These are phyloP conservation scores for Malassezia nana DNA, from an alignment of 1,284 basidiomycete genomes.

Conservation along the genomic window DNA sequence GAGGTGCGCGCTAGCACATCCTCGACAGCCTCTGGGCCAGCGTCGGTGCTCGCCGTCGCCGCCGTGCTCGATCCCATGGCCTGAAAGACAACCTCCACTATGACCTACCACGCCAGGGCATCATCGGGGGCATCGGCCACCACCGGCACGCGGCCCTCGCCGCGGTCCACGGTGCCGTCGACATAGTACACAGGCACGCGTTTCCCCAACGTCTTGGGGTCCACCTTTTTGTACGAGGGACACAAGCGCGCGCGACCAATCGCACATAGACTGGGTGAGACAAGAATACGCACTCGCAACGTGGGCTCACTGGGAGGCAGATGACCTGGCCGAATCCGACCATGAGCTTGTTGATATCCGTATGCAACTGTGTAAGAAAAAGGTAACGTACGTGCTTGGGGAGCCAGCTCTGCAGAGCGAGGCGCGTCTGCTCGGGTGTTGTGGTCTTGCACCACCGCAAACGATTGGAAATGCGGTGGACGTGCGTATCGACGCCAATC, in stretches of 20 bases:
- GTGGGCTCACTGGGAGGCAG: conserved; percentile 70
- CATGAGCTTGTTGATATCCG: conserved; percentile 37
- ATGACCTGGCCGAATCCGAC: conserved; percentile 60
- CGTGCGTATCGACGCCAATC: conserved; percentile 91
- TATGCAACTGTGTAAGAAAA: conserved; percentile 19
- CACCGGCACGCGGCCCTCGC: conserved; percentile 11
- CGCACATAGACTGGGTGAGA: conserved; percentile 21
- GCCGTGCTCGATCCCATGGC: too few species aligned
- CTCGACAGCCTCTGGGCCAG: not conserved
- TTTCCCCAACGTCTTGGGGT: conserved; percentile 25
- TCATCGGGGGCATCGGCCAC: not conserved
- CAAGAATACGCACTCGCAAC: conserved; percentile 63
- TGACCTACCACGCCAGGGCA: not conserved
- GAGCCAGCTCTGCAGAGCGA: conserved; percentile 41
- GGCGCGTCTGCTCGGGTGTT: conserved; percentile 68
- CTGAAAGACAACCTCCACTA: too few species aligned
- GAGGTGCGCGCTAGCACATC: conserved; percentile 19
- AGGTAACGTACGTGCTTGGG: conserved; percentile 21
- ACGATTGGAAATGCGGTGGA: conserved; percentile 85
- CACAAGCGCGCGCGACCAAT: conserved; percentile 27
- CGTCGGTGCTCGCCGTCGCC: too few species aligned
- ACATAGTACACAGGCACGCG: conserved; percentile 18
- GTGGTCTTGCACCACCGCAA: conserved; percentile 85
- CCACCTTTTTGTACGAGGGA: conserved; percentile 27
- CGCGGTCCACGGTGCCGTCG: conserved; percentile 13